Percentiles rank a stretch among this genome's conserved stretches.
These are phyloP conservation scores for Aspergillus hancockii DNA, from an alignment of 495 filamentous ascomycete species.

Conservation along the genomic window DNA sequence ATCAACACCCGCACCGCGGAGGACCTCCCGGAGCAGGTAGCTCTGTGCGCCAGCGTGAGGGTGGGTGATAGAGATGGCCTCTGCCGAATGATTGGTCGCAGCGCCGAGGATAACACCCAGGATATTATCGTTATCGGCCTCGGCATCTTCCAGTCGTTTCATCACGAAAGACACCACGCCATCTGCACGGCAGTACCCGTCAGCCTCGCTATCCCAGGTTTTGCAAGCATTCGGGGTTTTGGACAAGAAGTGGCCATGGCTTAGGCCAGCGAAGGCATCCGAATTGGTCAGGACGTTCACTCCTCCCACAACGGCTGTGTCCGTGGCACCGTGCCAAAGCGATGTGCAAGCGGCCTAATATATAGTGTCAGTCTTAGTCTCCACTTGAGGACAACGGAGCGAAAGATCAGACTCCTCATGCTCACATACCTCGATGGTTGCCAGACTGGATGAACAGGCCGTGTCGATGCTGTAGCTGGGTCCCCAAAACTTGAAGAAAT, in stretches of 20 bases:
- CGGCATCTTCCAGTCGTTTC: conserved; percentile 46
- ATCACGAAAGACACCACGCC: conserved; percentile 41
- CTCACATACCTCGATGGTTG: too few species aligned
- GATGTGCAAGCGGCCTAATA: neutral
- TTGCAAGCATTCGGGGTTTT: neutral
- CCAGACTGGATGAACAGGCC: neutral
- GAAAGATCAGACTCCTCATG: too few species aligned
- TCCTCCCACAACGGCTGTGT: neutral
- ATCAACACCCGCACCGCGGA: conserved; percentile 44
- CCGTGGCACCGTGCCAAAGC: neutral
- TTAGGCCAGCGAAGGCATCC: neutral
- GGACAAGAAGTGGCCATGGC: neutral
- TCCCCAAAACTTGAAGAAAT: neutral
- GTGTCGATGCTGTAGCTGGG: neutral
- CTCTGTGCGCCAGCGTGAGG: conserved; percentile 52
- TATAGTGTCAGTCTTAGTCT: too few species aligned
- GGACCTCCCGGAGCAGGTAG: conserved; percentile 42
- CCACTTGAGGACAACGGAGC: too few species aligned
- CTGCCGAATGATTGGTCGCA: conserved; percentile 39
- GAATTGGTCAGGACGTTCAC: neutral
- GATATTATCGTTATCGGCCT: conserved; percentile 43
- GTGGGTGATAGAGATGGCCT: conserved; percentile 41
- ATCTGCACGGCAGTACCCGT: neutral
- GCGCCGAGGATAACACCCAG: conserved; percentile 36
- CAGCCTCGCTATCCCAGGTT: neutral